Conservation (phyloP, 192 early-diverging fungal genomes). For the Backusella parvicylindrica region DNA sequence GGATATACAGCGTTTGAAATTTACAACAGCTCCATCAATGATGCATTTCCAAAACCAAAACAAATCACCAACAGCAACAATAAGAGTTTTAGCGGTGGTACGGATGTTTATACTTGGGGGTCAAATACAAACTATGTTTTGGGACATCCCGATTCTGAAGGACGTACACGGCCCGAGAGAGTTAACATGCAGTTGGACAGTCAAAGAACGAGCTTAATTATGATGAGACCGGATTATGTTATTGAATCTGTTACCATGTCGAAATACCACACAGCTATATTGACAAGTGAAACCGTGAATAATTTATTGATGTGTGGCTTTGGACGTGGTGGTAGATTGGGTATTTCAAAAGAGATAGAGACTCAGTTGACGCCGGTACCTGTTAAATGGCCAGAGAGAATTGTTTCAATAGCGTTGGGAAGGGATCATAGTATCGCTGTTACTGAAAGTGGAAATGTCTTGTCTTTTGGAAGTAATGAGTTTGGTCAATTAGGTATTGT, state of each 20-base stretch:
- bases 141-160: slow-evolving; percentile 63
- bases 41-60: slow-evolving; percentile 15
- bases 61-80: neutral
- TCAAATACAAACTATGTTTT: slow-evolving; percentile 66
- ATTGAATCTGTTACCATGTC: slow-evolving; percentile 48
- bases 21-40: slow-evolving; percentile 21
- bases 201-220: slow-evolving; percentile 29
- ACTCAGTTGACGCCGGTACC: slow-evolving; percentile 52
- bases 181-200: slow-evolving; percentile 41
- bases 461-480: slow-evolving; percentile 65
- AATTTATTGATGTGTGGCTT: slow-evolving; percentile 58
- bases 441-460: slow-evolving; percentile 50
- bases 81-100: slow-evolving; percentile 4
- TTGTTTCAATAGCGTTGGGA: slow-evolving; percentile 51
- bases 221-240: slow-evolving; percentile 16
- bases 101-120: slow-evolving; percentile 72
- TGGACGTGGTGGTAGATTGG: slow-evolving; percentile 66
- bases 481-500: slow-evolving; percentile 58
- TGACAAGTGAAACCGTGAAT: slow-evolving; percentile 45
- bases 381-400: slow-evolving; percentile 42
- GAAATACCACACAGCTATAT: slow-evolving; percentile 65
- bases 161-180: slow-evolving; percentile 60
- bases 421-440: slow-evolving; percentile 70
- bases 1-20: slow-evolving; percentile 42
- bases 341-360: slow-evolving; percentile 51